These are phyloP conservation scores for Diaporthe citriasiana DNA, from an alignment of 2,329 filamentous ascomycete species.

Conservation along the genomic window DNA sequence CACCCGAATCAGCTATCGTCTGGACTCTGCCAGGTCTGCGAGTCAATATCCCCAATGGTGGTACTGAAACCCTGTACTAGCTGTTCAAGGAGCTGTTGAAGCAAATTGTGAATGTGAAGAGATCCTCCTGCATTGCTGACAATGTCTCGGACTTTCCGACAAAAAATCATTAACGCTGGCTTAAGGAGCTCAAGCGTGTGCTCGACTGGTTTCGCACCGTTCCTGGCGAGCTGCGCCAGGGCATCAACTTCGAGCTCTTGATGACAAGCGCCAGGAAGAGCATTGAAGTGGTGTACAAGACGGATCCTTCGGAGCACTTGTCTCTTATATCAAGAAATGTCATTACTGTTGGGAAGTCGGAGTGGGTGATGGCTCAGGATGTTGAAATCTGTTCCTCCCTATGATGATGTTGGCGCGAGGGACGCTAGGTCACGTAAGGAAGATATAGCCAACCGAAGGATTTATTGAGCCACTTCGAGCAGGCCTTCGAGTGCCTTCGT, in stretches of 20 bases:
- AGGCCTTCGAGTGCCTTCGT: too few species aligned
- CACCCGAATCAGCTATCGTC: slow-evolving; percentile 22
- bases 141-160: too few species aligned
- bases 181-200: too few species aligned
- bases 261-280: slow-evolving; percentile 26
- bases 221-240: background rate
- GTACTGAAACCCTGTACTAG: too few species aligned
- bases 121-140: too few species aligned
- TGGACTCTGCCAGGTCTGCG: too few species aligned
- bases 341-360: background rate
- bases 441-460: background rate
- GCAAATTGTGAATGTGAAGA: too few species aligned
- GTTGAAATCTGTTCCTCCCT: background rate
- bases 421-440: too few species aligned
- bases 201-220: background rate
- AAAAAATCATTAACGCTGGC: too few species aligned
- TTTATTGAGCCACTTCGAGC: background rate
- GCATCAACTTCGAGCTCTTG: background rate
- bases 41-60: too few species aligned
- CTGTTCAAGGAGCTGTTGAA: too few species aligned
- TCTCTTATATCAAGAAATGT: slow-evolving; percentile 3
- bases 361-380: background rate
- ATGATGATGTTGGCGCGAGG: background rate
- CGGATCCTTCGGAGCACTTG: too few species aligned
- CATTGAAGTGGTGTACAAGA: background rate